Base-by-base conservation (phyloP, 1,139 yeast species). In the Arxiozyma telluris region DNA sequence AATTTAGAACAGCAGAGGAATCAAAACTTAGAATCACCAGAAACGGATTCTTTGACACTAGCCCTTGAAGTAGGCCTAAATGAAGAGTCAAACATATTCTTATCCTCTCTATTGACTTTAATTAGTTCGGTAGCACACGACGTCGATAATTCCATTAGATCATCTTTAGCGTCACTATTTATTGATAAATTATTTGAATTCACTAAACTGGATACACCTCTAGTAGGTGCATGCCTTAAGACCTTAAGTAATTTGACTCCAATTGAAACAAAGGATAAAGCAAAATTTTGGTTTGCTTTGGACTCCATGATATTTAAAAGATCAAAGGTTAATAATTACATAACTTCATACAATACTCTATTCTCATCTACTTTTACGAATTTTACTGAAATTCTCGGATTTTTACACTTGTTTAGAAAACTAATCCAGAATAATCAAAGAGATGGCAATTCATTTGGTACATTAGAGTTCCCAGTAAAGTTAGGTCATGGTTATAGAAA, bases 51-150 rank as follows among this genome's bases (percentile, higher is more conserved):
- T 11, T 56, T 62, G 0, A 54, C 61, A 17, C 59, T 68, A 1
- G 69, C 69, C 3, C 50, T 67, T 47, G 73, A 69, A 42, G 70
- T 80, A 22, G 91, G 84, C 53, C 73, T 91, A 46, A 87, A 87
- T 38, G 95, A 88, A 61, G 96, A 89, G 65, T 84, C 91, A 0
- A 72, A 87, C n/a, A 78, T 88, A 8, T 82, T 87, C 54, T 74
- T 90, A 9, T 79, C 91, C 0, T 88, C 96, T 0, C 83, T 87
- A 61, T 73, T 88, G 56, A 77, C 81, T 4, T 64, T 84, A 43
- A 67, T 84, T 5, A 73, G 78, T 8, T 76, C 77, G 47, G 78
- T 81, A 23, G 74, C 82, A 1, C 64, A 66, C n/a, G 73, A 79
- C 58, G 59, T 66, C n/a, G 60, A 66, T 18, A 61, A 58, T 39